phyloP scores from a whole-genome alignment of 345 rosid species.

The Limnanthes douglasii region DNA sequence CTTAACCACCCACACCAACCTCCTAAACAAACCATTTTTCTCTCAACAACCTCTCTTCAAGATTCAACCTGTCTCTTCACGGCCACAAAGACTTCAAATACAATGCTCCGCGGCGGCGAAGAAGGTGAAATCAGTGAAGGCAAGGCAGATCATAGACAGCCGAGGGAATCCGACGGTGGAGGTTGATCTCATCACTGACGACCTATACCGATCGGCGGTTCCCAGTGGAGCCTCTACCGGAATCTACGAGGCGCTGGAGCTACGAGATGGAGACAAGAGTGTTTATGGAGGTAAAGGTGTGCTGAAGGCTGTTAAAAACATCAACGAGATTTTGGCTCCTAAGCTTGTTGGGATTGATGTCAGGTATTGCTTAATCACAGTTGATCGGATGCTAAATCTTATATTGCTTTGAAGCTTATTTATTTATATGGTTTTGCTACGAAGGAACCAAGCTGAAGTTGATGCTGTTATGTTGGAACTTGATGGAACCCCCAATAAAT shows the following conservation, averaged over 20 bases:
- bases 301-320: slow-evolving; percentile 54
- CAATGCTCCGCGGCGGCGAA: slow-evolving; percentile 40
- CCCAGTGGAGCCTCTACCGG: slow-evolving; percentile 99
- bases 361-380: slow-evolving; percentile 25
- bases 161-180: slow-evolving; percentile 96
- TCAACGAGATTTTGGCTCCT: slow-evolving; percentile 65
- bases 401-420: neutral
- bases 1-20: slow-evolving; percentile 22
- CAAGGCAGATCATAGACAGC: slow-evolving; percentile 98
- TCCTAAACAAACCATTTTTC: slow-evolving; percentile 21
- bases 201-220: slow-evolving; percentile 78
- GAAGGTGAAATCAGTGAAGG: slow-evolving; percentile 62
- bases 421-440: neutral
- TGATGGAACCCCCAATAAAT: slow-evolving; percentile 86
- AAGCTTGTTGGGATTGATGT: slow-evolving; percentile 87
- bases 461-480: slow-evolving; percentile 83
- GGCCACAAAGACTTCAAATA: slow-evolving; percentile 22
- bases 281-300: slow-evolving; percentile 96
- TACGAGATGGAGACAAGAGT: slow-evolving; percentile 75
- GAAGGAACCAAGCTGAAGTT: slow-evolving; percentile 78
- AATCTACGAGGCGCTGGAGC: slow-evolving; percentile 93
- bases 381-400: neutral
- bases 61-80: slow-evolving; percentile 11
- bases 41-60: slow-evolving; percentile 11
- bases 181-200: slow-evolving; percentile 82